A percentile compares a stretch with the other conserved stretches of the same genome.
Evolutionary conservation across 2,329 filamentous ascomycete species (phyloP).

Genomic region (Ophiostoma sp.): DNA sequence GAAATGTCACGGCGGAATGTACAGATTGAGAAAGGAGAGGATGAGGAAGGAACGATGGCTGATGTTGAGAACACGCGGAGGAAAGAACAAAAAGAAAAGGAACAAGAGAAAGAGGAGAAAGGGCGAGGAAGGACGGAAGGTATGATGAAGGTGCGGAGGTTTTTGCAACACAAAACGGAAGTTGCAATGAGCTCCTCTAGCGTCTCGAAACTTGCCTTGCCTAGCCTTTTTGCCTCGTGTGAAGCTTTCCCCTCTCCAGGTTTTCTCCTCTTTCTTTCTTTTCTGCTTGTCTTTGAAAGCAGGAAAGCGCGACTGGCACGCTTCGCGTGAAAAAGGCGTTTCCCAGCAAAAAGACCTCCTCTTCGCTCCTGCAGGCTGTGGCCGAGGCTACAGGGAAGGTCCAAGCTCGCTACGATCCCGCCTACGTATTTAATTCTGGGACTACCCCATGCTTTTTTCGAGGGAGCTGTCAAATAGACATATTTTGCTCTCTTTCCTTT

Average conservation of each 20-base stretch:
- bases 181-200: slow-evolving; percentile 17
- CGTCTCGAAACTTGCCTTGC: not conserved
- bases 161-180: slow-evolving; percentile 16
- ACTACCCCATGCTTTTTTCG: slow-evolving; percentile 3
- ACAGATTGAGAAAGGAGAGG: not conserved
- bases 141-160: slow-evolving; percentile 15
- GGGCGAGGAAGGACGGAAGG: not conserved
- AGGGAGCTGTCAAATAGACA: not conserved
- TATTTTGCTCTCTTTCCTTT: not conserved
- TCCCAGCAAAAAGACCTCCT: not conserved
- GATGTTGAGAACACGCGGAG: not conserved
- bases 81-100: not conserved
- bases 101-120: not conserved
- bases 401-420: not conserved
- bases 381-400: slow-evolving; percentile 6
- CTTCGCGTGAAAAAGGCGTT: not conserved
- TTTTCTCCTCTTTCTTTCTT: not conserved
- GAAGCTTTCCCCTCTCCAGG: slow-evolving; percentile 13
- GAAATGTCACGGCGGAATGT: not conserved
- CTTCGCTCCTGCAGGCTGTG: not conserved
- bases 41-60: not conserved
- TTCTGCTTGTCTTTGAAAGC: not conserved
- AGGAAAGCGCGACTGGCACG: slow-evolving; percentile 8
- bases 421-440: not conserved
- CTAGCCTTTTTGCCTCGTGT: not conserved